Evolutionary conservation across 2,329 filamentous ascomycete species (phyloP).

Genomic region (Fusarium hostae): DNA sequence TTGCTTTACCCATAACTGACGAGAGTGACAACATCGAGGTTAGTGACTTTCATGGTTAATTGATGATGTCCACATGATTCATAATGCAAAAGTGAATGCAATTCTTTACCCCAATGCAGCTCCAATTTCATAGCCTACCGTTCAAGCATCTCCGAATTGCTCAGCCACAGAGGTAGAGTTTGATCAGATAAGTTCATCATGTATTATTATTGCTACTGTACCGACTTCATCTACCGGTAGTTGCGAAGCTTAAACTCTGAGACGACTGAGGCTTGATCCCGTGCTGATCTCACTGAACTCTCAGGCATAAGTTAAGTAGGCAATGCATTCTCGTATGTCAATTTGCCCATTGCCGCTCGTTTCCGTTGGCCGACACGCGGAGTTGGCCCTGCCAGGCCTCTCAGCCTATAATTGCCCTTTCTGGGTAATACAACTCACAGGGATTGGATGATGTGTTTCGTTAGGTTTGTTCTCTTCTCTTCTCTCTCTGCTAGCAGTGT

Average conservation of each 20-base stretch:
- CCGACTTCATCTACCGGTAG: neutral
- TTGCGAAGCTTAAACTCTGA: neutral
- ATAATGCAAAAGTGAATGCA: conserved; percentile 7
- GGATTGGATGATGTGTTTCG: conserved; percentile 18
- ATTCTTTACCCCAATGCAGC: conserved; percentile 9
- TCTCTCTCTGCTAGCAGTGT: neutral
- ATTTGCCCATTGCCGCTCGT: conserved; percentile 15
- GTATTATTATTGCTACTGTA: neutral
- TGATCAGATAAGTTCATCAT: conserved; percentile 18
- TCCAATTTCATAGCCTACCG: neutral
- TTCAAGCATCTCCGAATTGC: neutral
- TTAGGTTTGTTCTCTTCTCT: conserved; percentile 1
- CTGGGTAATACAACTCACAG: conserved; percentile 25
- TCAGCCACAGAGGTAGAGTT: neutral
- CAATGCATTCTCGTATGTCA: conserved; percentile 28
- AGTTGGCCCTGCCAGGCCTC: neutral
- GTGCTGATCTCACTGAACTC: neutral
- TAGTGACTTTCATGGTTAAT: conserved; percentile 12
- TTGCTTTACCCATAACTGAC: conserved; percentile 11
- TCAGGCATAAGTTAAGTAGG: neutral
- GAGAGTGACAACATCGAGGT: conserved; percentile 7
- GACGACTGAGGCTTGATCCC: neutral
- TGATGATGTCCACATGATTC: conserved; percentile 4
- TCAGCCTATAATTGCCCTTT: conserved; percentile 17
- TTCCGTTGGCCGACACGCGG: conserved; percentile 41